Evolutionary conservation across 129 eudicot species (phyloP).

Genomic region (Flaveria trinervia): DNA sequence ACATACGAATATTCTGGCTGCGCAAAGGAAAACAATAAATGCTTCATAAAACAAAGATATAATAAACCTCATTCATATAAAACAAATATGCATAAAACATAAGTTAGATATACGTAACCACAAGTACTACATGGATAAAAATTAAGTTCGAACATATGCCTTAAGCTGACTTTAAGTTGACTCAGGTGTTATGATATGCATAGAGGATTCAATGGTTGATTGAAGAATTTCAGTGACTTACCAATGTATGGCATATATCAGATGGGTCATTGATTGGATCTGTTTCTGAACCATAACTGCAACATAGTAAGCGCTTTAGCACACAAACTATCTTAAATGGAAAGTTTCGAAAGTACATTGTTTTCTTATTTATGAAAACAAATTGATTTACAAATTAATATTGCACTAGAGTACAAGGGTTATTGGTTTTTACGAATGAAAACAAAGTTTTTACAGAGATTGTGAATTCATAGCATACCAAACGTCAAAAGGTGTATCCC

Average conservation of each 20-base stretch:
- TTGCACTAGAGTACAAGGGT: background rate
- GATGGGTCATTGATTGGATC: slow-evolving; percentile 69
- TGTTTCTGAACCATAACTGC: slow-evolving; percentile 85
- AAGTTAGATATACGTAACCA: background rate
- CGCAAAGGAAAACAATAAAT: slow-evolving; percentile 15
- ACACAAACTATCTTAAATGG: background rate
- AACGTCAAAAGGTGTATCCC: slow-evolving; percentile 88
- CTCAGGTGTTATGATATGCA: background rate
- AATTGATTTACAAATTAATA: too few relatives aligned
- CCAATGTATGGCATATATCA: slow-evolving; percentile 78
- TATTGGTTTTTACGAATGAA: background rate
- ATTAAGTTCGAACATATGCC: background rate
- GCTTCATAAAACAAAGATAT: background rate
- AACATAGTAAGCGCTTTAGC: slow-evolving; percentile 15
- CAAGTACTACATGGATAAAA: background rate
- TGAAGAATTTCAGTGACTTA: slow-evolving; percentile 33
- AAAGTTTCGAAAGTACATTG: too few relatives aligned
- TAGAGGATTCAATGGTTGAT: background rate
- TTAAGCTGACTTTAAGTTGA: too few relatives aligned
- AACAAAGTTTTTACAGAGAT: background rate
- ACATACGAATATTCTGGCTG: slow-evolving; percentile 41
- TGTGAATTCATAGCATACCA: slow-evolving; percentile 34
- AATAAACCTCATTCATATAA: too few relatives aligned
- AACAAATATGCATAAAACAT: too few relatives aligned
- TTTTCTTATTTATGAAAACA: too few relatives aligned